Conservation (phyloP, 805 yeast species). For the Lipomyces kockii region DNA sequence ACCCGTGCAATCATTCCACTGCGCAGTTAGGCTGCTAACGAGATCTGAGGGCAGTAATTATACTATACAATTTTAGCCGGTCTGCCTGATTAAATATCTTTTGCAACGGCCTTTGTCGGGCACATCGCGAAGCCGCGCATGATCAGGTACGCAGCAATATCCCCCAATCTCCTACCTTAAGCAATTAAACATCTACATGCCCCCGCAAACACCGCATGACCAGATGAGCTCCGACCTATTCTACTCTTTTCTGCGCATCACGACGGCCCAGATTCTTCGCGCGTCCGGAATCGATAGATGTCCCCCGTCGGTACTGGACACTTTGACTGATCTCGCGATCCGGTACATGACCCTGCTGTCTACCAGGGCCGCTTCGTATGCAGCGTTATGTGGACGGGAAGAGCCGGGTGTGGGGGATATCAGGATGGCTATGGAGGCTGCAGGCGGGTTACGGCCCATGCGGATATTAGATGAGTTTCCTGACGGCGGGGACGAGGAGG, state of each 20-base stretch:
- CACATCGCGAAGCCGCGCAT: background rate
- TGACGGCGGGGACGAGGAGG: slow-evolving; percentile 27
- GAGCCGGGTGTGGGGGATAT: slow-evolving; percentile 67
- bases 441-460: slow-evolving; percentile 64
- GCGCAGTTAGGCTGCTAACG: background rate
- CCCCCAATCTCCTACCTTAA: background rate
- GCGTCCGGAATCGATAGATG: slow-evolving; percentile 85
- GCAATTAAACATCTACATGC: background rate
- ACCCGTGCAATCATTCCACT: background rate
- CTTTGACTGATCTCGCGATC: slow-evolving; percentile 75
- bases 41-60: background rate
- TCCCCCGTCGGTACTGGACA: slow-evolving; percentile 70
- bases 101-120: background rate
- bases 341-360: slow-evolving; percentile 64
- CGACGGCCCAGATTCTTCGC: slow-evolving; percentile 59
- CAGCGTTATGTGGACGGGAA: slow-evolving; percentile 54
- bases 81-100: background rate
- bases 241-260: slow-evolving; percentile 29
- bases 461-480: slow-evolving; percentile 29
- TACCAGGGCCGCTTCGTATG: slow-evolving; percentile 54
- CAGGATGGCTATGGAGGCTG: slow-evolving; percentile 67
- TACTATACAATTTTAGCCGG: background rate
- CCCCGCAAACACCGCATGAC: background rate
- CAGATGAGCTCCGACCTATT: slow-evolving; percentile 33
- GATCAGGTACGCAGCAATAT: background rate